phyloP scores from a whole-genome alignment of 192 early-diverging fungal genomes.

The Mortierella hygrophila region DNA sequence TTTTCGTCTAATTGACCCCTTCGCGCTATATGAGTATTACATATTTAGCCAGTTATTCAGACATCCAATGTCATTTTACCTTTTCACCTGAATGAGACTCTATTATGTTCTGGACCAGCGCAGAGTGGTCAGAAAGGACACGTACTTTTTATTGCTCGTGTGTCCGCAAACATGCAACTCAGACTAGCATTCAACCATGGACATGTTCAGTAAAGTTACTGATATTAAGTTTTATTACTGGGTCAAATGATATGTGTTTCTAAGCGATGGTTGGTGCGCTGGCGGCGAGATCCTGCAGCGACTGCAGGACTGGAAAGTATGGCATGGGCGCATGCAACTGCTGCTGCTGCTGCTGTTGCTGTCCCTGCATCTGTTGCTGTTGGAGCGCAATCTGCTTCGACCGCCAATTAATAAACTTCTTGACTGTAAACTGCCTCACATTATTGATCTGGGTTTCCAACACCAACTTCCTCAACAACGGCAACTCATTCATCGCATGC shows the following conservation, averaged over 20 bases:
- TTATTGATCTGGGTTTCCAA: constrained; percentile 68
- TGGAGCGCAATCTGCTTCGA: constrained; percentile 39
- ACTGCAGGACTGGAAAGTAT: not conserved
- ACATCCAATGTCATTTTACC: too few relatives aligned
- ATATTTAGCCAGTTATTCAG: too few relatives aligned
- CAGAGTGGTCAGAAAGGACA: not conserved
- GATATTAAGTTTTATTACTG: not conserved
- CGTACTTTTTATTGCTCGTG: not conserved
- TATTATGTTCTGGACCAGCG: too few relatives aligned
- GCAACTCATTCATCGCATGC: constrained; percentile 57
- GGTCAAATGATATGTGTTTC: not conserved
- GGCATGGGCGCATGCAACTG: not conserved
- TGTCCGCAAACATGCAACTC: not conserved
- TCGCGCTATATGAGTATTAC: too few relatives aligned
- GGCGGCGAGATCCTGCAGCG: not conserved
- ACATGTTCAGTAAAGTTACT: not conserved
- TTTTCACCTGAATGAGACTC: too few relatives aligned
- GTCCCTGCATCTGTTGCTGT: constrained; percentile 8
- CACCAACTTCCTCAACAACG: constrained; percentile 60
- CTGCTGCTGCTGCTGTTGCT: not conserved
- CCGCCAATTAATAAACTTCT: constrained; percentile 72
- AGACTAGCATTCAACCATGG: too few relatives aligned
- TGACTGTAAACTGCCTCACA: constrained; percentile 64
- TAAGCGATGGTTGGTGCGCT: not conserved
- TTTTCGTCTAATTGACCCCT: too few relatives aligned